Evolutionary conservation across 768 basidiomycete genomes (phyloP).

Genomic region (Pleurotus eryngii): DNA sequence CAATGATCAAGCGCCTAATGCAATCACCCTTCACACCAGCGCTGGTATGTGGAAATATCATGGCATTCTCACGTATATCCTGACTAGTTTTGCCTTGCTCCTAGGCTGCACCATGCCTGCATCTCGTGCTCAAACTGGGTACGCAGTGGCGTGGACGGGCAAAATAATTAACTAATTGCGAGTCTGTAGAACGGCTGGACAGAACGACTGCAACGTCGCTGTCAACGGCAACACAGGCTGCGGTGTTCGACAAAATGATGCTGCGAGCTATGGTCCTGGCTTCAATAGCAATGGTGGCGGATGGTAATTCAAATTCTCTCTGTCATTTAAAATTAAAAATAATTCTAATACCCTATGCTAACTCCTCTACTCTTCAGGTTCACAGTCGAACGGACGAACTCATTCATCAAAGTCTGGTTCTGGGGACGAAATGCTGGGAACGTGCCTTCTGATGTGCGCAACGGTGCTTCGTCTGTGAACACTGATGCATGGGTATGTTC

Average conservation of each 20-base stretch:
- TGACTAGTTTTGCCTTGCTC: not conserved
- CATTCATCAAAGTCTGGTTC: constrained; percentile 68
- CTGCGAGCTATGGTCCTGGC: constrained; percentile 50
- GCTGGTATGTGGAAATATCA: constrained; percentile 27
- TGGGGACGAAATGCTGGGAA: constrained; percentile 53
- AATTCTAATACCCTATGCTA: not conserved
- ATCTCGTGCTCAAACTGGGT: constrained; percentile 46
- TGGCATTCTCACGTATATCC: not conserved
- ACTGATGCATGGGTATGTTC: constrained; percentile 52
- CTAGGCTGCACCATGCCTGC: constrained; percentile 54
- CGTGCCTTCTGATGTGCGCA: constrained; percentile 46
- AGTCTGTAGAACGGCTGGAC: constrained; percentile 27
- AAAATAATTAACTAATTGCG: too few relatives aligned
- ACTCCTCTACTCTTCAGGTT: constrained; percentile 34
- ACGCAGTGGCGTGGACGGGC: not conserved
- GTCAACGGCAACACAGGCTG: constrained; percentile 54
- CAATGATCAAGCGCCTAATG: constrained; percentile 50
- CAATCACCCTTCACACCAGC: constrained; percentile 54
- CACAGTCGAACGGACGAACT: constrained; percentile 56
- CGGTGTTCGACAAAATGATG: constrained; percentile 40
- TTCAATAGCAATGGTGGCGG: constrained; percentile 64
- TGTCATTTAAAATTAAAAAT: not conserved
- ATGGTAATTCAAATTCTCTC: constrained; percentile 36
- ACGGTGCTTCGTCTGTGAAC: constrained; percentile 36
- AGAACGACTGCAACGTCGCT: constrained; percentile 47